Base-by-base conservation (phyloP, 305 asterid species). In the Fraxinus paxiana region DNA sequence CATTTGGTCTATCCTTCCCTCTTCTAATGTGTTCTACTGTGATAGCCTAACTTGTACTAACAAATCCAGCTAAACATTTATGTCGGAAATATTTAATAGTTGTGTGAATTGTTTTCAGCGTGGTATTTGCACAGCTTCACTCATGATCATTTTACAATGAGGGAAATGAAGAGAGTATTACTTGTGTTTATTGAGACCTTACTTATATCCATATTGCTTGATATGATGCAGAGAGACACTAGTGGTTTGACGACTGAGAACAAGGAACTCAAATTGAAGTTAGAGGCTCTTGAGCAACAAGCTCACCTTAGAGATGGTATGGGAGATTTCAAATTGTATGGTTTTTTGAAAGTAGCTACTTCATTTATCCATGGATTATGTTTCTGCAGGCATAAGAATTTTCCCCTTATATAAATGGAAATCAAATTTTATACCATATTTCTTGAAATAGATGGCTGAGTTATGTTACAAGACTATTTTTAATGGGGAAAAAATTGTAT, bases 281-380 rank as follows among this genome's bases (percentile, higher is more conserved):
- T 95, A 83, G 91, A 95, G 80, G 95, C 98, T 72, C 81, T 95
- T 88, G 98, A 93, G 83, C 93, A 95, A 78, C 92, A 92, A 90
- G 96, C 98, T 43, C 97, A 91, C 87, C 98, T 95, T 82, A 87
- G 97, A 87, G 98, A 95, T 74, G 98, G 98, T 95, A 94, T 20
- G 75, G 4, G 38, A 28, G 38, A 69, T 69, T 69, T 69, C 41
- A 69, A 28, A 13, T 13, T 69, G 86, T 71, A 33, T 71, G 22
- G 26, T 69, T 9, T 26, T 12, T 37, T 24, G 26, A 46, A 63
- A 75, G 22, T 80, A 1, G 41, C 5, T 41, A 17, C 34, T 41
- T 10, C 17, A 59, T 20, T 78, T 63, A 37, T 78, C 41, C 3
- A 0, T 33, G 15, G 12, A 54, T 59, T 31, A 34, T 59, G 13